These are phyloP conservation scores for Aurifilum marmelostoma DNA, from an alignment of 2,329 filamentous ascomycete genomes.

Conservation along the genomic window DNA sequence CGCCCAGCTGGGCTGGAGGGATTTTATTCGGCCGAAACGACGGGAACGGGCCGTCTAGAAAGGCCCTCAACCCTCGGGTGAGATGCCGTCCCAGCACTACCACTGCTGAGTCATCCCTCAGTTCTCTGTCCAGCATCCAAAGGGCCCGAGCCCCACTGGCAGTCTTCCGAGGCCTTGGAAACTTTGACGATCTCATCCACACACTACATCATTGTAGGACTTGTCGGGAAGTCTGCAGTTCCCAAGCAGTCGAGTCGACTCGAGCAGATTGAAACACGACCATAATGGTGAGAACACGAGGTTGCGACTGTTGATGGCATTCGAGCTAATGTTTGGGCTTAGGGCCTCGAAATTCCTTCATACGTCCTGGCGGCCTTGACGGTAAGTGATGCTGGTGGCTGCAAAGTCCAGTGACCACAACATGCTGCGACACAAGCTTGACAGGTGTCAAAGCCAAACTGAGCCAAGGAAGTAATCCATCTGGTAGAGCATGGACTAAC, in stretches of 20 bases:
- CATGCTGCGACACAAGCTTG: background rate
- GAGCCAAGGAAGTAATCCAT: background rate
- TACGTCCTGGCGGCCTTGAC: conserved; percentile 29
- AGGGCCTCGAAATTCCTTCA: conserved; percentile 27
- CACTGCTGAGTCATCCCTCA: conserved; percentile 11
- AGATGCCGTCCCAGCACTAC: background rate
- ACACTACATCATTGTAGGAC: background rate
- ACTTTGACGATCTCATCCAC: background rate
- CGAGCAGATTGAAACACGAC: conserved; percentile 4
- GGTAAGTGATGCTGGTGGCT: conserved; percentile 13
- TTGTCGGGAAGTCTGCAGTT: background rate
- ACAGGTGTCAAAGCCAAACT: background rate
- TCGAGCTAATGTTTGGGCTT: conserved; percentile 10
- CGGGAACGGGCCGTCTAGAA: conserved; percentile 1
- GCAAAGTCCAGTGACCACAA: background rate
- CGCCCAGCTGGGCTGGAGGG: background rate
- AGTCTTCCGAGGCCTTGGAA: background rate
- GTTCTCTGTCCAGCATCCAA: background rate
- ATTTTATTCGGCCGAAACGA: background rate
- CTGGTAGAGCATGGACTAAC: conserved; percentile 8
- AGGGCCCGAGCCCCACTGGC: no score
- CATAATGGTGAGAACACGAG: conserved; percentile 23
- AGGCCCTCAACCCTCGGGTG: background rate
- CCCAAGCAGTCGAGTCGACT: background rate
- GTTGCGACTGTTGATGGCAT: background rate